Conservation (phyloP, 352 stramenopile genomes). For the Phytophthora niederhauseri region DNA sequence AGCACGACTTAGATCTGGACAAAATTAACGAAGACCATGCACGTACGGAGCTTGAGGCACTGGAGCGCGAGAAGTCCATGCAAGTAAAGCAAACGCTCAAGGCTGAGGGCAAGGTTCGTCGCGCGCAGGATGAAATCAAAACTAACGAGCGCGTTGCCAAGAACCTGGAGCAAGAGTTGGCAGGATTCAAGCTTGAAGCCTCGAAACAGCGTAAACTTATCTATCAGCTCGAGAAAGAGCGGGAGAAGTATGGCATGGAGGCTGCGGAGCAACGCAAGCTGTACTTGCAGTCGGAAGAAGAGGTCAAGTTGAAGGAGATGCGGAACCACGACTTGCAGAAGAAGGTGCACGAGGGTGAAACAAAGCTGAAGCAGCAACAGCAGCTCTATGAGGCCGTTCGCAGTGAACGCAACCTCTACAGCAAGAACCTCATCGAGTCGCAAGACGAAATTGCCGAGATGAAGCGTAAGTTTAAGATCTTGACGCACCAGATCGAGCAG, state of each 20-base stretch:
- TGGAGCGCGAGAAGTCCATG: conserved; percentile 91
- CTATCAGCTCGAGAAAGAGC: conserved; percentile 93
- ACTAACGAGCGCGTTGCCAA: conserved; percentile 93
- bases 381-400: conserved; percentile 96
- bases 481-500: conserved; percentile 96
- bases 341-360: conserved; percentile 91
- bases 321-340: conserved; percentile 85
- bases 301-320: conserved; percentile 85
- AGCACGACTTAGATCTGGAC: conserved; percentile 80
- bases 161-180: conserved; percentile 83
- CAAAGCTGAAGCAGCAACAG: conserved; percentile 97
- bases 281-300: conserved; percentile 84
- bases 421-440: conserved; percentile 96
- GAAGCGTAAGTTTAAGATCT: conserved; percentile 98
- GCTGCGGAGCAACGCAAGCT: conserved; percentile 85
- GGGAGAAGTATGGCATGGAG: conserved; percentile 92
- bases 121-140: conserved; percentile 91
- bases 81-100: conserved; percentile 84
- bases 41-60: conserved; percentile 74
- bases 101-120: conserved; percentile 86
- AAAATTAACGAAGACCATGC: conserved; percentile 80
- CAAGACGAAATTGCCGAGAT: conserved; percentile 97
- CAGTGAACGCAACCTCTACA: conserved; percentile 95
- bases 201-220: conserved; percentile 91
- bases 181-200: conserved; percentile 85